Base-by-base conservation (phyloP, 371 early-diverging fungal species). In the Mucor mucedo region DNA sequence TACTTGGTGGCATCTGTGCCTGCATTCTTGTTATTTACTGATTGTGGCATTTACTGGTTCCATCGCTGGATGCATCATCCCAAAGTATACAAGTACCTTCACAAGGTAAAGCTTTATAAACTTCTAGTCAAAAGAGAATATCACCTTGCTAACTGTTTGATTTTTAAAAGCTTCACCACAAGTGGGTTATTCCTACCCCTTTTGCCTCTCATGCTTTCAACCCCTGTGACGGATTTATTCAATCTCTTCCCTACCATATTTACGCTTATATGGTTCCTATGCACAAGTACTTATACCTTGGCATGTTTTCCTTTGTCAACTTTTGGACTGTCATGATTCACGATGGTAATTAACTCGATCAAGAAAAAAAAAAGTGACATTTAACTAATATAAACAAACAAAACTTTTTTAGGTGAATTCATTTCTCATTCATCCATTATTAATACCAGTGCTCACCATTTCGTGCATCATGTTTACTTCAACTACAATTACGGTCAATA, bases 401-500 rank as follows among this genome's bases (percentile, higher is more conserved):
- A 58, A 21, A 21, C 21, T 21, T 21, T 21, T 73, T 27, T 77
- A 77, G 86, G 89, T 49, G 87, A 84, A 59, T 89, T 87, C 71
- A 62, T 91, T 56, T 80, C 83, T 33, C 80, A 72, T 44, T 83
- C 83, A 9, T 61, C 69, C 1, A 69, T 82, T 33, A 83, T 95
- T 62, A 95, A 96, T 69, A 90, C 93, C 10, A 91, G 95, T 14
- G 97, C 97, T 13, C 96, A 98, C 70, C 98, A 98, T 75, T 89
- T 95, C 16, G 88, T 98, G 39, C 98, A 98, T 68, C 98, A 98
- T 66, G 77, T 95, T 55, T 95, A 98, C 77, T 98, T 98, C 77
- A 96, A 97, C 85, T 97, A 94, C 85, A 98, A 98, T 84, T 98
- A 94, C 68, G 97, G 98, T 5, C 98, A 98, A 78, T 98, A 96